Conservation (phyloP, 257 asterid species). For the Solanum chiquidenum region DNA sequence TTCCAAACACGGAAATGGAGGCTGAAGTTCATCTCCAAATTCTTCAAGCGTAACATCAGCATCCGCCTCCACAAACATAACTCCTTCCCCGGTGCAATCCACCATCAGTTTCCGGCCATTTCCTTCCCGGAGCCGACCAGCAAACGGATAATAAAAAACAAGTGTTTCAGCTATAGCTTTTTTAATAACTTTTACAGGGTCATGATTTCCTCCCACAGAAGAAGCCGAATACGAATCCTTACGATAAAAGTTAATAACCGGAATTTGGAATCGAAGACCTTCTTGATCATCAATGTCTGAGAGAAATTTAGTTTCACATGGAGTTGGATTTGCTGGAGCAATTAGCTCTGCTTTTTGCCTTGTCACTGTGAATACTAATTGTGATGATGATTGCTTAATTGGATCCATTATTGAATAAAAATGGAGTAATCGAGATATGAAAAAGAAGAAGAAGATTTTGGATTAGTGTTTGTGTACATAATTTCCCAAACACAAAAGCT, state of each 20-base stretch:
- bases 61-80: conserved; percentile 15
- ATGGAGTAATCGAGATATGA: neutral
- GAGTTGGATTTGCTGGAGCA: conserved; percentile 11
- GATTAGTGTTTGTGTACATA: neutral
- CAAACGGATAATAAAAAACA: conserved; percentile 17
- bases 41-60: conserved; percentile 11
- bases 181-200: conserved; percentile 9
- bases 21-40: conserved; percentile 3
- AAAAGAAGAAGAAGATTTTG: neutral
- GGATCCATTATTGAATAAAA: neutral
- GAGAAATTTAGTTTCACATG: conserved; percentile 3
- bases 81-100: conserved; percentile 15
- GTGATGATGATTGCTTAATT: neutral
- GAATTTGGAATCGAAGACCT: conserved; percentile 9
- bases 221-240: neutral
- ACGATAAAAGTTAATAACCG: neutral
- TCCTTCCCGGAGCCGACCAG: conserved; percentile 15
- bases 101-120: conserved; percentile 10
- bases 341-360: conserved; percentile 9
- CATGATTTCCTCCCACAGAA: neutral
- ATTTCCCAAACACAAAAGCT: neutral
- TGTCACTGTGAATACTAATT: conserved; percentile 1
- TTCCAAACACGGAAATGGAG: conserved; percentile 27
- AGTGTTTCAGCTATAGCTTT: conserved; percentile 12
- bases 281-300: conserved; percentile 16